Conservation (phyloP, 2,329 filamentous ascomycete species). For the Cladophialophora immunda region DNA sequence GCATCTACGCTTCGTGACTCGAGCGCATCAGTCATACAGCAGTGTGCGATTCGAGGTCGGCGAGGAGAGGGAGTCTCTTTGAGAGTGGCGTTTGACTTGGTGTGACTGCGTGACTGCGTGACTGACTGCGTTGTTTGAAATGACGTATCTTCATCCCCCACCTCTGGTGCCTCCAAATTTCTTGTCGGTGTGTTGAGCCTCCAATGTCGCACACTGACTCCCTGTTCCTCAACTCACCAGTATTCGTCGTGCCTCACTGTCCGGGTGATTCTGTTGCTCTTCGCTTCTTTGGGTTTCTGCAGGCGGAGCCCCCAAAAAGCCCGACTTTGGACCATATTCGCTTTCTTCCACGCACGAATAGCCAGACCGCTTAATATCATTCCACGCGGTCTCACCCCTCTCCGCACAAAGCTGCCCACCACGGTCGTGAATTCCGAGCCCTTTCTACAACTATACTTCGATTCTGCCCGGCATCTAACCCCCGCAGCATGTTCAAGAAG, state of each 20-base stretch:
- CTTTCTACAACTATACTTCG: background rate
- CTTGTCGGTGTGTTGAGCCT: too few species aligned
- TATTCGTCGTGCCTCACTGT: background rate
- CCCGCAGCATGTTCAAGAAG: constrained; percentile 67
- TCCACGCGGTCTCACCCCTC: background rate
- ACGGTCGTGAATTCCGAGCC: background rate
- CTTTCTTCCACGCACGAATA: background rate
- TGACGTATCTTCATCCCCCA: constrained; percentile 16
- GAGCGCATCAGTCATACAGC: background rate
- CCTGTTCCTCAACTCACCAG: too few species aligned
- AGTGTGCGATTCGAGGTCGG: background rate
- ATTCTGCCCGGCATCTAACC: background rate
- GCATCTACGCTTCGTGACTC: constrained; percentile 33
- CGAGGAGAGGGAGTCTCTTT: background rate
- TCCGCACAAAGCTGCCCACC: background rate
- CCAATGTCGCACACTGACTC: background rate
- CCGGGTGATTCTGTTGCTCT: background rate
- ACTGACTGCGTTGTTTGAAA: constrained; percentile 20
- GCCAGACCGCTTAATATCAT: background rate
- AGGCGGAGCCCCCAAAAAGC: background rate
- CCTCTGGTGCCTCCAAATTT: constrained; percentile 4
- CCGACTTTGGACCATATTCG: background rate
- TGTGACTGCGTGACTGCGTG: too few species aligned
- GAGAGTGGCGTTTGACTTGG: background rate
- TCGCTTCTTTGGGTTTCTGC: background rate